These are phyloP conservation scores for Neurospora sp. DNA, from an alignment of 495 filamentous ascomycete genomes.

Conservation along the genomic window DNA sequence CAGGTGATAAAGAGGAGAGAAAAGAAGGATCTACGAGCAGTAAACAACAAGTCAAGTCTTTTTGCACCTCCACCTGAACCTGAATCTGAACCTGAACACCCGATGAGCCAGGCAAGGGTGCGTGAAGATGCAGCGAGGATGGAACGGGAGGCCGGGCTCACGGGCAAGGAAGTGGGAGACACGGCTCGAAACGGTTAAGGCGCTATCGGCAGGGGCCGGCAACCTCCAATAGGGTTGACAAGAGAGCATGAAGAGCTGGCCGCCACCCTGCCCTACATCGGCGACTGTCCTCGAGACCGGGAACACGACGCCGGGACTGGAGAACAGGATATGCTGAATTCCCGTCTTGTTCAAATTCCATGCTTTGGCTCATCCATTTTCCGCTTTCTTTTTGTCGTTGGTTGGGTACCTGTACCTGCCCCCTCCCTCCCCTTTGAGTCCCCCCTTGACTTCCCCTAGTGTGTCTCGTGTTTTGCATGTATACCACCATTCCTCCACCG, in stretches of 20 bases:
- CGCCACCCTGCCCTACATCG: not conserved
- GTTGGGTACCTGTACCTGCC: not conserved
- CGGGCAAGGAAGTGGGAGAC: not conserved
- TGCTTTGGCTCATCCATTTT: conserved; percentile 21
- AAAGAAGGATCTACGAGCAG: not conserved
- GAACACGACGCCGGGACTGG: conserved; percentile 12
- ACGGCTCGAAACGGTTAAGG: not conserved
- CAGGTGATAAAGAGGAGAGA: not conserved
- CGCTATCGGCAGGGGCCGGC: not conserved
- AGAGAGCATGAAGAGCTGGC: not conserved
- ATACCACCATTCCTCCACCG: not conserved
- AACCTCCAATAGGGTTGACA: not conserved
- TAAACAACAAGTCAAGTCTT: not conserved
- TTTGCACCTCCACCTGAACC: not conserved
- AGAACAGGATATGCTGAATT: conserved; percentile 19
- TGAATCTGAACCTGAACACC: not conserved
- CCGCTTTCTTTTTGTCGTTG: not conserved
- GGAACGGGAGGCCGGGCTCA: conserved; percentile 3
- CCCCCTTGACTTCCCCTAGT: not conserved
- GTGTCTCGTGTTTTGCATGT: not conserved
- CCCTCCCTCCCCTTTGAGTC: not conserved
- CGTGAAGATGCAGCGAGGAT: not conserved
- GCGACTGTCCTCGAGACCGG: not conserved
- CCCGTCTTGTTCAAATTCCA: conserved; percentile 16
- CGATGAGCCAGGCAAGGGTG: not conserved